phyloP scores from a whole-genome alignment of 306 rosid species.

The Prunus kanzakura region DNA sequence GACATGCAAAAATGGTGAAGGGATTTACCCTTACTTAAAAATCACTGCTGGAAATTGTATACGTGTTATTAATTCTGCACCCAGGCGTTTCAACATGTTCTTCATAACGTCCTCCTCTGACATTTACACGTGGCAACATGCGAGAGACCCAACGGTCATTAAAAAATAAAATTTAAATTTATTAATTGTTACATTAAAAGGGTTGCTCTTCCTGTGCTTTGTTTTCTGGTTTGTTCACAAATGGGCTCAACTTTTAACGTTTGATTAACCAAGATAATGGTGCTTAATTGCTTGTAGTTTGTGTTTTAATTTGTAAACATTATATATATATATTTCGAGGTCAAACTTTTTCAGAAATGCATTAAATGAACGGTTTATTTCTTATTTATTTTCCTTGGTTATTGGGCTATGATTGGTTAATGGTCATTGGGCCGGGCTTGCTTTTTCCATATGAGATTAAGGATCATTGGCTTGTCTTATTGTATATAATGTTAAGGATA shows the following conservation, averaged over 20 bases:
- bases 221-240: not conserved
- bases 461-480: no score
- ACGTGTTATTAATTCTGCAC: not conserved
- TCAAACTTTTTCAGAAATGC: not conserved
- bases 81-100: constrained; percentile 19
- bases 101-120: not conserved
- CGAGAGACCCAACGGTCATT: constrained; percentile 24
- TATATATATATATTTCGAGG: not conserved
- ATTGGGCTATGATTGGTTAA: no score
- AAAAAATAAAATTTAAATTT: not conserved
- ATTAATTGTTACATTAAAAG: not conserved
- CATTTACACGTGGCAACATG: constrained; percentile 32
- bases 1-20: constrained; percentile 15
- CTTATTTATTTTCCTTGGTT: no score
- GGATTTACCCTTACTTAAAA: not conserved
- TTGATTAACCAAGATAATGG: not conserved
- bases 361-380: not conserved
- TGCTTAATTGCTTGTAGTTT: not conserved
- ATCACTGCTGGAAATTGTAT: not conserved
- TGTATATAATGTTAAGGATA: no score
- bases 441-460: no score
- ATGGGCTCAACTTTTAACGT: not conserved
- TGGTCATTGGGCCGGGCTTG: no score
- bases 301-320: not conserved
- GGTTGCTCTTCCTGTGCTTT: not conserved